Conservation (phyloP, 768 basidiomycete genomes). For the Ramaria sp. region DNA sequence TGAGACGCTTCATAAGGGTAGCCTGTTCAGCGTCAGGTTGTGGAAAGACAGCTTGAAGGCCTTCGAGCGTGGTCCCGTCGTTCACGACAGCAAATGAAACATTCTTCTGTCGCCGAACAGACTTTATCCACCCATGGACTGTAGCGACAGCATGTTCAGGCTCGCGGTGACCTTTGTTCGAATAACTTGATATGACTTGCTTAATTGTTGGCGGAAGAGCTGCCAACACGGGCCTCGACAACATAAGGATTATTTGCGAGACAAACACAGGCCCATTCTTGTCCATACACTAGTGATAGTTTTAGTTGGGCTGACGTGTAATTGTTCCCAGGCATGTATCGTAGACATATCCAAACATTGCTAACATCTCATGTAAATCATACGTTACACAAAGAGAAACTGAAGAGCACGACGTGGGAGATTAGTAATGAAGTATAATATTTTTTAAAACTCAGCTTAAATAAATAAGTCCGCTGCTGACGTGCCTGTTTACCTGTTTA, state of each 20-base stretch:
- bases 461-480: not conserved
- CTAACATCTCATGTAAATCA: no score
- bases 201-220: conserved; percentile 10
- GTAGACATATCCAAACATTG: no score
- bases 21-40: conserved; percentile 3
- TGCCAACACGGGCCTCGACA: not conserved
- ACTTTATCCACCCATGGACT: conserved; percentile 80
- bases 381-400: no score
- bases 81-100: conserved; percentile 75
- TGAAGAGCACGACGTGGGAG: no score
- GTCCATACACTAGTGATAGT: no score
- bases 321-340: no score
- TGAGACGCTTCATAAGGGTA: conserved; percentile 26
- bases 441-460: not conserved
- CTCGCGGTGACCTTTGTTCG: not conserved
- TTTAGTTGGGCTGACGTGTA: not conserved
- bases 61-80: conserved; percentile 66
- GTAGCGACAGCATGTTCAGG: conserved; percentile 16
- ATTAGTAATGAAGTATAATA: no score
- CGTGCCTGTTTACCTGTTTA: no score
- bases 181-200: conserved; percentile 6
- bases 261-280: no score
- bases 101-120: conserved; percentile 77
- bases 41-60: conserved; percentile 67
- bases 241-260: not conserved